phyloP scores from a whole-genome alignment of 345 rosid genomes.

The Corchorus capsularis region DNA sequence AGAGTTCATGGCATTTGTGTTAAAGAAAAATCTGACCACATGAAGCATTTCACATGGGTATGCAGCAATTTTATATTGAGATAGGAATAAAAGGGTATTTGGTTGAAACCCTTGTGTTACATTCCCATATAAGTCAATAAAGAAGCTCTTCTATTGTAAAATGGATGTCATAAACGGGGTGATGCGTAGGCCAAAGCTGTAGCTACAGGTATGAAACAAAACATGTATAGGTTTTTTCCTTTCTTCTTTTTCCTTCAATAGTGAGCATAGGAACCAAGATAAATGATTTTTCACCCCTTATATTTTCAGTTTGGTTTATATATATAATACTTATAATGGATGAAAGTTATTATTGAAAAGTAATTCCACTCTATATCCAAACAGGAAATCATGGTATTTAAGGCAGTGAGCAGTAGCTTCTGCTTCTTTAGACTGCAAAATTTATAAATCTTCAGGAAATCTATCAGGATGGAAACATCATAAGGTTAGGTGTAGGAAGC shows the following conservation, averaged over 20 bases:
- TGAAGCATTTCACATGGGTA: constrained; percentile 5
- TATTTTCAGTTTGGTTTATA: background rate
- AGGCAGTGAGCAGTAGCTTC: background rate
- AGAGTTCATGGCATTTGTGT: background rate
- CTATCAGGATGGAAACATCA: too few relatives aligned
- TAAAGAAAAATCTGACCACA: background rate
- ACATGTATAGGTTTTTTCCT: constrained; percentile 19
- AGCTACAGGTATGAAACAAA: constrained; percentile 2
- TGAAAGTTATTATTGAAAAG: background rate
- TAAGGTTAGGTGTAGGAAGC: background rate
- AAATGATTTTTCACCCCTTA: background rate
- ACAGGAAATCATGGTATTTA: background rate
- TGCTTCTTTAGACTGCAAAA: background rate
- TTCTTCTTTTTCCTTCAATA: background rate
- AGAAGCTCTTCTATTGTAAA: background rate
- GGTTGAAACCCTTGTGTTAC: background rate
- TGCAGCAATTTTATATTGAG: constrained; percentile 15
- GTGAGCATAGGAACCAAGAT: background rate
- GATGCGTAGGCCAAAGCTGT: background rate
- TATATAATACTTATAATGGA: background rate
- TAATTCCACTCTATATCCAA: background rate
- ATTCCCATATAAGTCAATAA: background rate
- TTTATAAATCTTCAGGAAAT: background rate
- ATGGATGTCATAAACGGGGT: constrained; percentile 8
- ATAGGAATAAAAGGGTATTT: constrained; percentile 21